Evolutionary conservation across 805 yeast genomes (phyloP), one percentile per base, ranked within the genome.

Genomic region (Isabelozyma heimii): DNA sequence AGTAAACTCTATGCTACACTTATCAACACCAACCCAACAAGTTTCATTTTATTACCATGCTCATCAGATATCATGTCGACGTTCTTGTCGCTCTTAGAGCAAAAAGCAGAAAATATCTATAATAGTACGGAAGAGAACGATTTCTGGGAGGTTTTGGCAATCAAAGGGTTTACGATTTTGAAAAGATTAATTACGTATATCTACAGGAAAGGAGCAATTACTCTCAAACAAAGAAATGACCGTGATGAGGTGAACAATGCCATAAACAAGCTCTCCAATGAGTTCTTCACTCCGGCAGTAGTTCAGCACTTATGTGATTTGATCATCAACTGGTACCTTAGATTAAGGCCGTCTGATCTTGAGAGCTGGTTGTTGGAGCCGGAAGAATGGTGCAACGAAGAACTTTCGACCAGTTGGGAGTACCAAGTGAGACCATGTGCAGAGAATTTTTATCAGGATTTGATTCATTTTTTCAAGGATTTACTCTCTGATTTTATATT

Each of bases 311-410:
- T 92, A 10, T 79, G 89, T 10, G 87, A 86, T 51, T 67, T 87
- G 40, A 70, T 91, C 35, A 83, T 91, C 50, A 74, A 77, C 39
- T 85, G 85, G 81, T 91, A 89, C 65, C 73, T 94, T 52, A 80
- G 85, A 48, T 66, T 91, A 43, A 81, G 84, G 50, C 90, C 92
- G 0, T 65, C 78, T 1, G 97, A 91, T 61, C 65, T 92, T 43
- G 95, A 88, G 56, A 72, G 81, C 37, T 94, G 98, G 98, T 63
- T 75, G 10, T 65, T 79, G 14, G 96, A 91, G 51, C 97, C 98
- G 0, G 98, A 91, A 63, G 97, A 90, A 63, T 94, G 96, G 89
- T 83, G 88, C 16, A 83, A 84, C 53, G 96, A 90, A 59, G 96
- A 91, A 55, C 70, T 85, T 49, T 78, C 83, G 45, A 72, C 82